A percentile compares a stretch with the other conserved stretches of the same genome.
These are phyloP conservation scores for Hydrangea macrophylla DNA, from an alignment of 148 eudicot species.

Conservation along the genomic window DNA sequence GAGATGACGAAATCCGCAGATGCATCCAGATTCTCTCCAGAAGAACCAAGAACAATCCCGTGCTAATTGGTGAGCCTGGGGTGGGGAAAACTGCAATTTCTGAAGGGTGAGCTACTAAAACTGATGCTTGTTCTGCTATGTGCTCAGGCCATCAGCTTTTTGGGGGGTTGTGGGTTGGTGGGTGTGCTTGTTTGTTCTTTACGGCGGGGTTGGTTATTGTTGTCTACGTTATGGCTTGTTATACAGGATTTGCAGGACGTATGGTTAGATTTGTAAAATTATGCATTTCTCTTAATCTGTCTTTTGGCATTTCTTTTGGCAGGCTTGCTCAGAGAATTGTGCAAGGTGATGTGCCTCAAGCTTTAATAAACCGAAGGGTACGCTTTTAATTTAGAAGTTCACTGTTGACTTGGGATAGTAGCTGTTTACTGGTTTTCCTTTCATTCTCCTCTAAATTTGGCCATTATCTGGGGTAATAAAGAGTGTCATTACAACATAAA, in stretches of 20 bases:
- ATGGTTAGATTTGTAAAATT: too few relatives aligned
- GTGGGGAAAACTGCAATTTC: slow-evolving; percentile 98
- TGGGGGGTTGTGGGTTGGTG: too few relatives aligned
- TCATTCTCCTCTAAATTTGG: not conserved
- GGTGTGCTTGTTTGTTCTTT: not conserved
- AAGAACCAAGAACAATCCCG: slow-evolving; percentile 96
- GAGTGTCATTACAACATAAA: not conserved
- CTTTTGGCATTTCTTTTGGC: slow-evolving; percentile 7
- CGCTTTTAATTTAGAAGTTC: slow-evolving; percentile 3
- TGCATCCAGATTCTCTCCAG: slow-evolving; percentile 93
- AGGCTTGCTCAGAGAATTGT: slow-evolving; percentile 99
- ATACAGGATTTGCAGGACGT: not conserved
- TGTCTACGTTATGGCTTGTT: not conserved
- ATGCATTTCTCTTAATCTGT: not conserved
- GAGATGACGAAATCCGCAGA: slow-evolving; percentile 97
- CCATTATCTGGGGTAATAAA: not conserved
- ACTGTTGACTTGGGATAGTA: not conserved
- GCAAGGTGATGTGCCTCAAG: slow-evolving; percentile 98
- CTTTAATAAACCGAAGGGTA: slow-evolving; percentile 84
- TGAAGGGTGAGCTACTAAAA: slow-evolving; percentile 72
- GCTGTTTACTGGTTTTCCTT: not conserved
- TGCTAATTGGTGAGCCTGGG: slow-evolving; percentile 97
- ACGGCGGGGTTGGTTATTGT: not conserved
- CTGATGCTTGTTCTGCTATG: too few relatives aligned
- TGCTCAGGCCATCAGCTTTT: too few relatives aligned